Percentiles rank a stretch among this genome's conserved stretches.
These are phyloP conservation scores for Galerina sulciceps DNA, from an alignment of 768 basidiomycete species.

Conservation along the genomic window DNA sequence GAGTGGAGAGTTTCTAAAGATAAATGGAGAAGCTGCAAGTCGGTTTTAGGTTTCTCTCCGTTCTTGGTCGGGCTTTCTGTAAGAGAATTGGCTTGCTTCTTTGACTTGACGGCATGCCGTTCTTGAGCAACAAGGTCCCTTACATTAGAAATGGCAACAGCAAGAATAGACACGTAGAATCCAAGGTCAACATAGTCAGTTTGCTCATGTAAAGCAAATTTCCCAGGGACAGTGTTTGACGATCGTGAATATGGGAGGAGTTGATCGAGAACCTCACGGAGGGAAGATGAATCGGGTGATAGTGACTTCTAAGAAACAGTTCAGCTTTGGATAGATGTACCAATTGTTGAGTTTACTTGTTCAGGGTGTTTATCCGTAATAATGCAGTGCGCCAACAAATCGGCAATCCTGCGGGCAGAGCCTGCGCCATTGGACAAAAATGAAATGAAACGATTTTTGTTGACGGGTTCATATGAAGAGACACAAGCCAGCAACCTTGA, in stretches of 20 bases:
- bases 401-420: conserved; percentile 57
- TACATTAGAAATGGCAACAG: conserved; percentile 61
- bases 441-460: conserved; percentile 54
- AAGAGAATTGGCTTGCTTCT: conserved; percentile 12
- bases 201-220: conserved; percentile 58
- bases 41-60: conserved; percentile 37
- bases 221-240: conserved; percentile 32
- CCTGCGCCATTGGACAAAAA: conserved; percentile 56
- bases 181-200: conserved; percentile 68
- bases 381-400: conserved; percentile 57
- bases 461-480: conserved; percentile 43
- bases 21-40: conserved; percentile 51
- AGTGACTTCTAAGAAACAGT: conserved; percentile 40
- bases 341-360: conserved; percentile 14
- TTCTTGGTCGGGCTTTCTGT: conserved; percentile 20
- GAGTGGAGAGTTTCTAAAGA: conserved; percentile 59
- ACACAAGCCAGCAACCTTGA: conserved; percentile 47
- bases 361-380: conserved; percentile 34
- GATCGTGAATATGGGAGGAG: conserved; percentile 46
- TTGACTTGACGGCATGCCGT: conserved; percentile 21
- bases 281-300: conserved; percentile 45
- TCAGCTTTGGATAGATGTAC: conserved; percentile 15
- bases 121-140: conserved; percentile 60
- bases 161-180: conserved; percentile 59
- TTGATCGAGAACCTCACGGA: conserved; percentile 52